Evolutionary conservation across 2,329 filamentous ascomycete species (phyloP).

Genomic region (Exophiala oligosperma): DNA sequence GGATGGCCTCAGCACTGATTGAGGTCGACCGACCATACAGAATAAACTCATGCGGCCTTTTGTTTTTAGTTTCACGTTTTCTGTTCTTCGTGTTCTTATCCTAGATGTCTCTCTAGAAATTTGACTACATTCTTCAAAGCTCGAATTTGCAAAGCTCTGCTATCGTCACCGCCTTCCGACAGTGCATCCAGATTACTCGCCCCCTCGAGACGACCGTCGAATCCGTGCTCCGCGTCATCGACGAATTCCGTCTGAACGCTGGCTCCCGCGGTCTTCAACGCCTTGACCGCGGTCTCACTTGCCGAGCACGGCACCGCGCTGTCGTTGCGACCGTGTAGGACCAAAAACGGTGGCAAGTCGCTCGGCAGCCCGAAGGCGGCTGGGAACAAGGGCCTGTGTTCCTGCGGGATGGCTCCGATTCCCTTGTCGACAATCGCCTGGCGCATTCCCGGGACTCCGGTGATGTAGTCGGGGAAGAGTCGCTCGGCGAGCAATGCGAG

Average conservation of each 20-base stretch:
- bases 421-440: neutral
- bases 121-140: too few relatives aligned
- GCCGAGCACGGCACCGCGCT: neutral
- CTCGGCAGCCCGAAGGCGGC: neutral
- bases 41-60: too few relatives aligned
- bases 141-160: too few relatives aligned
- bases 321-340: conserved; percentile 1
- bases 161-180: too few relatives aligned
- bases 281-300: neutral
- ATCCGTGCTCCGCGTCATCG: conserved; percentile 1
- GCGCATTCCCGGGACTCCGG: neutral
- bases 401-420: neutral
- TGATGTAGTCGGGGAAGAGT: conserved; percentile 1
- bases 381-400: neutral
- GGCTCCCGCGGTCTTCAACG: neutral
- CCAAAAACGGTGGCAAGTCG: neutral
- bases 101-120: too few relatives aligned
- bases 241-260: neutral
- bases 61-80: too few relatives aligned
- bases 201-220: neutral
- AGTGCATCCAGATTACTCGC: too few relatives aligned
- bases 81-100: too few relatives aligned
- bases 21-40: too few relatives aligned
- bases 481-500: neutral
- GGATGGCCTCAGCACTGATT: too few relatives aligned